These are phyloP conservation scores for Sugiyamaella xylanicola DNA, from an alignment of 1,139 yeast species.

Conservation along the genomic window DNA sequence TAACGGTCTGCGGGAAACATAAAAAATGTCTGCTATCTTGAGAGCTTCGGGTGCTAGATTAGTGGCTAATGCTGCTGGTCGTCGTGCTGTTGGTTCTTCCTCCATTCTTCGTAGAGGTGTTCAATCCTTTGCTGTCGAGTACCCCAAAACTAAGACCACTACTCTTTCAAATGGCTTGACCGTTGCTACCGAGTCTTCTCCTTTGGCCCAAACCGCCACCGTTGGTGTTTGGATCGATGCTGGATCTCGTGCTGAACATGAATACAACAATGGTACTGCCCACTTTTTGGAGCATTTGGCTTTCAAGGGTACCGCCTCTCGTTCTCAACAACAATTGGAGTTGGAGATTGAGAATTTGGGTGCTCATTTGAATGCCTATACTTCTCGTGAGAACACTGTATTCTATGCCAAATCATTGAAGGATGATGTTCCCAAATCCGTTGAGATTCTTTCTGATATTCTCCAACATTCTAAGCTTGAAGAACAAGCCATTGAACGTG, in stretches of 20 bases:
- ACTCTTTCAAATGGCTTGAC: constrained; percentile 83
- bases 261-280: constrained; percentile 87
- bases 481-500: constrained; percentile 84
- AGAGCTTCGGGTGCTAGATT: constrained; percentile 28
- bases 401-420: constrained; percentile 89
- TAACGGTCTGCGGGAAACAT: too few species aligned
- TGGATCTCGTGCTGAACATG: constrained; percentile 94
- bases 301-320: constrained; percentile 84
- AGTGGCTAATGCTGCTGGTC: constrained; percentile 20
- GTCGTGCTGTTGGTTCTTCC: constrained; percentile 14
- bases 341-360: constrained; percentile 95
- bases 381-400: constrained; percentile 95
- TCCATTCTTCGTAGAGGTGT: constrained; percentile 29
- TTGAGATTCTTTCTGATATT: constrained; percentile 87
- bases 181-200: constrained; percentile 86
- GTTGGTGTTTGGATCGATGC: constrained; percentile 98
- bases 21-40: constrained; percentile 35
- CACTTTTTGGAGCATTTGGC: constrained; percentile 96
- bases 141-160: constrained; percentile 59
- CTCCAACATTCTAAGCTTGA: constrained; percentile 84
- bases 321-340: constrained; percentile 85
- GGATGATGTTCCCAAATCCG: constrained; percentile 78
- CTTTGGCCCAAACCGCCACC: constrained; percentile 90
- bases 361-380: constrained; percentile 94
- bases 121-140: constrained; percentile 37